phyloP scores from a whole-genome alignment of 176 grass and related monocot genomes.

The Aegilops sharonensis region DNA sequence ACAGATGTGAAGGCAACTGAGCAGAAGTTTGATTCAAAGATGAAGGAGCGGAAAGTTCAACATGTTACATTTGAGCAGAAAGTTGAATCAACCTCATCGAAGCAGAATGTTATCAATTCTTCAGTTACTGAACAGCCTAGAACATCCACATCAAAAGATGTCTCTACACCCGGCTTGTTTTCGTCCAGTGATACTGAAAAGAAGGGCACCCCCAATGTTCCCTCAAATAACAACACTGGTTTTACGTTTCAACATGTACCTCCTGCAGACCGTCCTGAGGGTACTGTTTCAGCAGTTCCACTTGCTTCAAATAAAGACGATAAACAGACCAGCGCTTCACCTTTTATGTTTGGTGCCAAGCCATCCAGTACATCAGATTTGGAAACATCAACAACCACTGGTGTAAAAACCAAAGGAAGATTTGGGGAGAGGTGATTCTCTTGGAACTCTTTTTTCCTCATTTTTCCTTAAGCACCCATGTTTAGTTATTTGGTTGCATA shows the following conservation, averaged over 20 bases:
- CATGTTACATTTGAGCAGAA: constrained; percentile 29
- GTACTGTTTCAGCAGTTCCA: constrained; percentile 18
- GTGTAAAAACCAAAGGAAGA: constrained; percentile 30
- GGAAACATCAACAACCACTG: constrained; percentile 21
- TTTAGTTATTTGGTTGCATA: background rate
- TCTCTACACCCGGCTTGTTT: constrained; percentile 25
- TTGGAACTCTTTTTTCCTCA: background rate
- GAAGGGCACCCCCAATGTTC: constrained; percentile 6
- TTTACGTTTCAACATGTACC: constrained; percentile 45
- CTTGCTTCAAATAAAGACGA: constrained; percentile 33
- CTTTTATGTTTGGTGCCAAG: constrained; percentile 37
- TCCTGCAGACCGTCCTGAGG: background rate
- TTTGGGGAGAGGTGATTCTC: constrained; percentile 38
- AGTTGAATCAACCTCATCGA: constrained; percentile 23
- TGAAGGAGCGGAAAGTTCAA: constrained; percentile 32
- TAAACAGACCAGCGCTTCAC: constrained; percentile 19
- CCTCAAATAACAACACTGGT: constrained; percentile 29
- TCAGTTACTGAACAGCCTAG: constrained; percentile 16
- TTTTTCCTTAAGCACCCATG: background rate
- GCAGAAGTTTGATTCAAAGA: constrained; percentile 29
- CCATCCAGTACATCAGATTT: constrained; percentile 20
- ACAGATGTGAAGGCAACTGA: constrained; percentile 22
- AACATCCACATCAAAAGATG: constrained; percentile 19
- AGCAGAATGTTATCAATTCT: constrained; percentile 21
- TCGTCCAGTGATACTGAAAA: constrained; percentile 41